Percentiles rank a stretch among this genome's conserved stretches.
Evolutionary conservation across 805 yeast species (phyloP).

Genomic region (Pichia membranifaciens): DNA sequence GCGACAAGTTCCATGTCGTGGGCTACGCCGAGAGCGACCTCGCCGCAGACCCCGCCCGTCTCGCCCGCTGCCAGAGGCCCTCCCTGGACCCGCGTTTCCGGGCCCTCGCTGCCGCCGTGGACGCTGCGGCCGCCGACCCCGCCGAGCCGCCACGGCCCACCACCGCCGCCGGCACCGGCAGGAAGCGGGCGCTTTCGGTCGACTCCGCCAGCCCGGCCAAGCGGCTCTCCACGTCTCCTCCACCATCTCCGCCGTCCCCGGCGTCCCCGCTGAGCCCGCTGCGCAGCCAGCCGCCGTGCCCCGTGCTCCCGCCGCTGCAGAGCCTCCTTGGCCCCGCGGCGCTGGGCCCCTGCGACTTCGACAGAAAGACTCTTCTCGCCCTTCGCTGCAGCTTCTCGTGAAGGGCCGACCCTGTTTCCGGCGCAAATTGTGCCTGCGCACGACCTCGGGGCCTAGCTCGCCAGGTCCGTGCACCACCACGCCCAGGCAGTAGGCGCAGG

Average conservation of each 20-base stretch:
- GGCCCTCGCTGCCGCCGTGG: no score
- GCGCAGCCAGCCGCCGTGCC: no score
- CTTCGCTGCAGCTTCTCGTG: not conserved
- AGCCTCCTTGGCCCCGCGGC: not conserved
- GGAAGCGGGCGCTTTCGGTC: no score
- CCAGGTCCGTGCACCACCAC: no score
- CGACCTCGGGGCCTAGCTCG: not conserved
- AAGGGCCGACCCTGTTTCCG: not conserved
- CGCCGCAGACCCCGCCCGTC: constrained; percentile 2
- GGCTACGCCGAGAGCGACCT: constrained; percentile 37
- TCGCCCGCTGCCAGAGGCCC: constrained; percentile 31
- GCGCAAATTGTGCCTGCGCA: constrained; percentile 7
- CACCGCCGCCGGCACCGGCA: no score
- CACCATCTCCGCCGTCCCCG: no score
- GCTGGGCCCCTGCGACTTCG: not conserved
- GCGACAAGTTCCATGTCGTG: constrained; percentile 54
- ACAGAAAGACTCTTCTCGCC: not conserved
- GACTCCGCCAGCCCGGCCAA: no score
- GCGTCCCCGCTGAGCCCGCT: no score
- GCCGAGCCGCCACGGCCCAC: no score
- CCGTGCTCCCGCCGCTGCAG: not conserved
- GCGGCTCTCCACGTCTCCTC: no score
- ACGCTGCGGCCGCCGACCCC: no score
- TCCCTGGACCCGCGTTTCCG: constrained; percentile 37
- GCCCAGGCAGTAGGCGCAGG: no score